phyloP scores from a whole-genome alignment of 768 basidiomycete genomes.

The Dioszegia aurantiaca region DNA sequence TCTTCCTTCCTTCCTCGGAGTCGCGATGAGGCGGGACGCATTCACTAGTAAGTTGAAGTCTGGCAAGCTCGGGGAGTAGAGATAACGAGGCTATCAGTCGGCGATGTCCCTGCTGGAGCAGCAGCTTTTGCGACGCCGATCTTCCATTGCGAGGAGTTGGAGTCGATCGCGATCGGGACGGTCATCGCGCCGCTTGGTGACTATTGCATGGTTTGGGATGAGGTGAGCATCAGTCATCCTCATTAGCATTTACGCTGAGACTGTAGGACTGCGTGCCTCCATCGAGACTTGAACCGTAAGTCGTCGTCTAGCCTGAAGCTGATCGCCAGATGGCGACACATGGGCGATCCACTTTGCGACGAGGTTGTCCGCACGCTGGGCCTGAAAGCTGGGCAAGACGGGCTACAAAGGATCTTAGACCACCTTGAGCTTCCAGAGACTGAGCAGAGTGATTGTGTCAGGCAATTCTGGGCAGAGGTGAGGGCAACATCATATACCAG shows the following conservation, averaged over 20 bases:
- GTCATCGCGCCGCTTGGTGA: slow-evolving; percentile 28
- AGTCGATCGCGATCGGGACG: slow-evolving; percentile 16
- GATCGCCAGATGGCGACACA: slow-evolving; percentile 25
- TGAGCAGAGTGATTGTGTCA: slow-evolving; percentile 26
- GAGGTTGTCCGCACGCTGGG: slow-evolving; percentile 32
- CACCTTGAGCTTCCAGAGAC: slow-evolving; percentile 24
- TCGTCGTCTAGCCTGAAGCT: not conserved
- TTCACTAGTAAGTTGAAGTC: slow-evolving; percentile 3
- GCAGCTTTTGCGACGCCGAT: not conserved
- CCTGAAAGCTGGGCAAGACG: slow-evolving; percentile 43
- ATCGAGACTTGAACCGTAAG: slow-evolving; percentile 26
- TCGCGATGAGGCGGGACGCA: not conserved
- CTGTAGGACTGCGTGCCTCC: slow-evolving; percentile 26
- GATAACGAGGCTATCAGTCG: not conserved
- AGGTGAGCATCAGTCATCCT: slow-evolving; percentile 11
- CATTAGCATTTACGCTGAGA: slow-evolving; percentile 1
- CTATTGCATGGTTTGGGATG: slow-evolving; percentile 32
- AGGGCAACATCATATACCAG: not conserved
- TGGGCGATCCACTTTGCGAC: slow-evolving; percentile 40
- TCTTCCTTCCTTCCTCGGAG: no score
- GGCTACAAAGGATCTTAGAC: slow-evolving; percentile 25
- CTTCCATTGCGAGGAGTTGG: slow-evolving; percentile 20
- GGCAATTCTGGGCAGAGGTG: slow-evolving; percentile 41
- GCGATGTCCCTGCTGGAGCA: not conserved
- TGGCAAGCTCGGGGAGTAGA: not conserved